These are phyloP conservation scores for Fraxinus sp. DNA, from an alignment of 305 asterid species.

Conservation along the genomic window DNA sequence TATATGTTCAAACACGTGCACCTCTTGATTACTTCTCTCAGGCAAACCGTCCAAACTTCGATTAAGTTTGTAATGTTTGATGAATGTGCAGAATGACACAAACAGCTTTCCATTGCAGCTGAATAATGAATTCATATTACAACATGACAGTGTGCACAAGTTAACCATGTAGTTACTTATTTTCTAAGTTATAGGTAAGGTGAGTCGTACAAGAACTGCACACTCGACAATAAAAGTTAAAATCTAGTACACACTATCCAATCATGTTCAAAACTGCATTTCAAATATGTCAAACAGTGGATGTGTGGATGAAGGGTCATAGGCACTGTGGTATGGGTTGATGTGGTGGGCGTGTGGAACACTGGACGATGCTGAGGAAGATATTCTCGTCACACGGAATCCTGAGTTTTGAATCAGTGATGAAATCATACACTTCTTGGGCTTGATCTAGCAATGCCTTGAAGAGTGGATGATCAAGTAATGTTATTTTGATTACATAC, in stretches of 20 bases:
- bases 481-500: slow-evolving; percentile 64
- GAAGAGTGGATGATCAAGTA: slow-evolving; percentile 57
- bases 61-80: not conserved
- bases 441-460: slow-evolving; percentile 56
- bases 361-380: slow-evolving; percentile 64
- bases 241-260: not conserved
- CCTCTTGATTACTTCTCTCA: not conserved
- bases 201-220: not conserved
- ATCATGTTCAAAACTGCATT: not conserved
- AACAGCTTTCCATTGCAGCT: not conserved
- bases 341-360: slow-evolving; percentile 47
- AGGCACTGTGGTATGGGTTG: slow-evolving; percentile 43
- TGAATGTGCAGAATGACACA: not conserved
- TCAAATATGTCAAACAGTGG: not conserved
- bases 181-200: not conserved
- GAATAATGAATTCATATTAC: not conserved
- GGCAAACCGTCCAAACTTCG: not conserved
- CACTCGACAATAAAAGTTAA: not conserved
- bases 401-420: slow-evolving; percentile 56
- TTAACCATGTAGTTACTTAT: not conserved
- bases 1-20: not conserved
- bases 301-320: slow-evolving; percentile 20
- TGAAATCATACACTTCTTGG: slow-evolving; percentile 64
- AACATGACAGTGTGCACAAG: not conserved
- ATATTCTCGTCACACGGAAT: slow-evolving; percentile 80